A percentile compares a stretch with the other conserved stretches of the same genome.
Conservation (phyloP, 2,329 filamentous ascomycete genomes). For the Ophiostoma ulmi region DNA sequence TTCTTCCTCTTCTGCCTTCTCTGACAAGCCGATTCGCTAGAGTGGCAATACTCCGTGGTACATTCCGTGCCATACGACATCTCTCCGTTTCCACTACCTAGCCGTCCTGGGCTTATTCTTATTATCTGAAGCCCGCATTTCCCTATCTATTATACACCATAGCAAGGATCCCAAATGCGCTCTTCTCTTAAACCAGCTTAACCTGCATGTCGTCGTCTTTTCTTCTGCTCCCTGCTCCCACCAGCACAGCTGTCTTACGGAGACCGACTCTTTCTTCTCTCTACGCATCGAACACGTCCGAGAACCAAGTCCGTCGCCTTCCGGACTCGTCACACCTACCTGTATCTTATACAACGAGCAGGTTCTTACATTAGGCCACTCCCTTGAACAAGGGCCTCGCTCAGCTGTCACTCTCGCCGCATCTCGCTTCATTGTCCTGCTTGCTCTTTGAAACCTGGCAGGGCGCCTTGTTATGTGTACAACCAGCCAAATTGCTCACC, state of each 20-base stretch:
- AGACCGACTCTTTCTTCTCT: background rate
- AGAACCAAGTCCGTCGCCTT: background rate
- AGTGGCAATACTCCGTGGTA: background rate
- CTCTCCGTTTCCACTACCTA: background rate
- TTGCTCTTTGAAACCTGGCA: constrained; percentile 20
- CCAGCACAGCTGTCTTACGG: background rate
- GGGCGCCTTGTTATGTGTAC: constrained; percentile 24
- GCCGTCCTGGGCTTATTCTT: background rate
- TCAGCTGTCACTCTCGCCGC: constrained; percentile 24
- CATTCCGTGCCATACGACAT: background rate
- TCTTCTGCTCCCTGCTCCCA: background rate
- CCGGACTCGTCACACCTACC: background rate
- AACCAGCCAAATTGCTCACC: constrained; percentile 19
- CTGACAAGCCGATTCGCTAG: background rate
- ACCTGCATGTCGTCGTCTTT: background rate
- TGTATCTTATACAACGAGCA: background rate
- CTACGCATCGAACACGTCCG: constrained; percentile 5
- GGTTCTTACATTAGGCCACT: background rate
- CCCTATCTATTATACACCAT: background rate
- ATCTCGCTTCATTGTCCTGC: constrained; percentile 23
- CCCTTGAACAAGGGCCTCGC: background rate
- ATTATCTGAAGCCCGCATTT: background rate
- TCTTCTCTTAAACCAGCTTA: background rate
- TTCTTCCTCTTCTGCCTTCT: background rate
- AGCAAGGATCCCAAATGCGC: background rate